phyloP scores from a whole-genome alignment of 495 filamentous ascomycete species.

The Daldinia caldariorum region DNA sequence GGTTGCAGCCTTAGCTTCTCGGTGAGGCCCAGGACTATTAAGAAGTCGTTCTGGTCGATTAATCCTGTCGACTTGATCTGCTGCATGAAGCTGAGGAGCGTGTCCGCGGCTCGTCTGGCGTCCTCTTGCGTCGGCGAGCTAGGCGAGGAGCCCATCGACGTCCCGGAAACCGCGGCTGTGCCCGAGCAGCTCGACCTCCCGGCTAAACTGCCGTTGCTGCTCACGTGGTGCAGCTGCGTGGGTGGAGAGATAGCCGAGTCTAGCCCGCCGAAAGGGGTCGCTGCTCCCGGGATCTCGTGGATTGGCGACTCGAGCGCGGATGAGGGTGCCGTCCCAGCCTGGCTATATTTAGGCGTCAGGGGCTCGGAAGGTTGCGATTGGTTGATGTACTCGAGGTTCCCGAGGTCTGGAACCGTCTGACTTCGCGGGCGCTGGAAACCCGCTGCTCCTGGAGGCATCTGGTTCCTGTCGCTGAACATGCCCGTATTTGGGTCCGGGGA shows the following conservation, averaged over 20 bases:
- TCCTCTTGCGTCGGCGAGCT: conserved; percentile 90
- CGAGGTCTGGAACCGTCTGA: conserved; percentile 85
- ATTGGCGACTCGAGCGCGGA: conserved; percentile 77
- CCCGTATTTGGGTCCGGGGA: conserved; percentile 77
- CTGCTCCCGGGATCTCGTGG: conserved; percentile 60
- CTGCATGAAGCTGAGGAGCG: conserved; percentile 85
- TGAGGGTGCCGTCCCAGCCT: conserved; percentile 63
- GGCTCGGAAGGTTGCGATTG: conserved; percentile 69
- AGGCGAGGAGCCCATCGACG: conserved; percentile 56
- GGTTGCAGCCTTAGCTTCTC: conserved; percentile 83
- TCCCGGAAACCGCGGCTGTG: conserved; percentile 51
- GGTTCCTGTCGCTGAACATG: conserved; percentile 74
- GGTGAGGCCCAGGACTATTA: conserved; percentile 84
- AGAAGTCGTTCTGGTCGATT: conserved; percentile 82
- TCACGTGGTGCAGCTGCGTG: conserved; percentile 60
- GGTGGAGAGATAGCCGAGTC: conserved; percentile 64
- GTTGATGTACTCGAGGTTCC: conserved; percentile 75
- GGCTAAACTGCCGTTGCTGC: conserved; percentile 62
- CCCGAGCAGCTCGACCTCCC: conserved; percentile 57
- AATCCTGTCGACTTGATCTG: conserved; percentile 73
- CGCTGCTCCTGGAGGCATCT: conserved; percentile 56
- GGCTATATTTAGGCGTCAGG: conserved; percentile 70
- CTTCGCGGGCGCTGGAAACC: conserved; percentile 82
- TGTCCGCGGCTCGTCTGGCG: conserved; percentile 83
- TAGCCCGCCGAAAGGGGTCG: conserved; percentile 57